These are phyloP conservation scores for Amaranthus hypochondriacus DNA, from an alignment of 148 eudicot species.

Conservation along the genomic window DNA sequence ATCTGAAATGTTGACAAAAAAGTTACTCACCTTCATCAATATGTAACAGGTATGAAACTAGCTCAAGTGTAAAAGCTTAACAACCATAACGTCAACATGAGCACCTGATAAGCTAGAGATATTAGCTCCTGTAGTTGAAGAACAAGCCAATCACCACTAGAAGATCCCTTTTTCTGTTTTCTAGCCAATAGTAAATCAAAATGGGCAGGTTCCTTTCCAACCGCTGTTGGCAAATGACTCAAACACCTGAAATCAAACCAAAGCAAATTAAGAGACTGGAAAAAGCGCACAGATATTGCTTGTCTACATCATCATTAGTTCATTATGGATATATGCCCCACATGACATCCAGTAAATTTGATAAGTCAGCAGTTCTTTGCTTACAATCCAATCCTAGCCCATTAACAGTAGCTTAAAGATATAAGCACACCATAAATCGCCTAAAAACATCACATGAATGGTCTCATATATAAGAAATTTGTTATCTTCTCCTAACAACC, in stretches of 20 bases:
- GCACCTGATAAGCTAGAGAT: conserved; percentile 97
- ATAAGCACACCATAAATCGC: not conserved
- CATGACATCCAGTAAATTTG: not conserved
- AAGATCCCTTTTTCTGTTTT: conserved; percentile 37
- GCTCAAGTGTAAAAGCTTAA: conserved; percentile 13
- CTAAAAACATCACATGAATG: not conserved
- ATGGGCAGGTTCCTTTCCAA: conserved; percentile 76
- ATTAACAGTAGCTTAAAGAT: not conserved
- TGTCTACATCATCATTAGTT: not conserved
- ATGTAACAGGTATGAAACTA: conserved; percentile 12
- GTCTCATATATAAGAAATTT: not conserved
- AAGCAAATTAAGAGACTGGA: conserved; percentile 5
- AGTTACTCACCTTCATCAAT: conserved; percentile 16
- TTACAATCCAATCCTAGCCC: not conserved
- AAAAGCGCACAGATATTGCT: conserved; percentile 4
- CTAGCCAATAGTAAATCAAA: conserved; percentile 86
- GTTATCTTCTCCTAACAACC: not conserved
- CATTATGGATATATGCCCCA: not conserved
- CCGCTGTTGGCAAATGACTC: conserved; percentile 87
- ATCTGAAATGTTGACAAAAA: conserved; percentile 44
- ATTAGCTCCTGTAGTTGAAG: conserved; percentile 86
- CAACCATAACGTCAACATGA: conserved; percentile 12
- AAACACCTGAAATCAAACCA: conserved; percentile 57
- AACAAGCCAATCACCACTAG: conserved; percentile 77
- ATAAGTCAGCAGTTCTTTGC: not conserved